Evolutionary conservation across 2,329 filamentous ascomycete species (phyloP).

Genomic region (Ceratocystis colombiana): DNA sequence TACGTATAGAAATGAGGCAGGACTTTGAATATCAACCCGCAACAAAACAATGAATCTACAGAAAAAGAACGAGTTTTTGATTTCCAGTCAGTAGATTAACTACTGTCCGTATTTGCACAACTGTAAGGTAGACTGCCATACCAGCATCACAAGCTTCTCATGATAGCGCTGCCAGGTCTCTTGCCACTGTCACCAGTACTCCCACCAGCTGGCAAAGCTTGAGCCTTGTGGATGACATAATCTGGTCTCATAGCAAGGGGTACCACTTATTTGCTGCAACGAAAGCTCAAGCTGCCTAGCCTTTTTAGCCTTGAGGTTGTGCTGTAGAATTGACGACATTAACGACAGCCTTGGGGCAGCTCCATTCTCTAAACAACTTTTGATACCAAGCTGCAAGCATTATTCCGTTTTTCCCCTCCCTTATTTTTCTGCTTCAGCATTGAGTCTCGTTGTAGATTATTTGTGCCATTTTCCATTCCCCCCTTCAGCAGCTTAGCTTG

Average conservation of each 20-base stretch:
- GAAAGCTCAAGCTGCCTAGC: conserved; percentile 26
- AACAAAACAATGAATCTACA: background rate
- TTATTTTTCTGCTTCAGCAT: background rate
- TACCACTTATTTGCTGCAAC: conserved; percentile 14
- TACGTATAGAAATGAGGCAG: background rate
- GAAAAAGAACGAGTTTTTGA: no score
- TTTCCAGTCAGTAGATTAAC: no score
- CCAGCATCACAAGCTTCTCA: background rate
- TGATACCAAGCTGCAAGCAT: conserved; percentile 3
- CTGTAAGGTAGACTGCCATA: no score
- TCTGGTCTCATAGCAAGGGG: background rate
- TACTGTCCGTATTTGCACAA: no score
- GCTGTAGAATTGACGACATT: conserved; percentile 19
- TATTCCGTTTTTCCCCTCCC: background rate
- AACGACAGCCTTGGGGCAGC: conserved; percentile 20
- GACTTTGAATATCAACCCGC: background rate
- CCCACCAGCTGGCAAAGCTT: conserved; percentile 8
- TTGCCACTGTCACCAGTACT: background rate
- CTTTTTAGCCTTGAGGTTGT: conserved; percentile 14
- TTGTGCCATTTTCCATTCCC: background rate
- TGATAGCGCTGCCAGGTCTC: background rate
- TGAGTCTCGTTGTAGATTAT: background rate
- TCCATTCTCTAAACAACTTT: background rate
- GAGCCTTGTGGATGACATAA: background rate
- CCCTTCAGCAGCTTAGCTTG: background rate